Evolutionary conservation across 257 asterid species (phyloP).

Genomic region (Solanum peruvianum): DNA sequence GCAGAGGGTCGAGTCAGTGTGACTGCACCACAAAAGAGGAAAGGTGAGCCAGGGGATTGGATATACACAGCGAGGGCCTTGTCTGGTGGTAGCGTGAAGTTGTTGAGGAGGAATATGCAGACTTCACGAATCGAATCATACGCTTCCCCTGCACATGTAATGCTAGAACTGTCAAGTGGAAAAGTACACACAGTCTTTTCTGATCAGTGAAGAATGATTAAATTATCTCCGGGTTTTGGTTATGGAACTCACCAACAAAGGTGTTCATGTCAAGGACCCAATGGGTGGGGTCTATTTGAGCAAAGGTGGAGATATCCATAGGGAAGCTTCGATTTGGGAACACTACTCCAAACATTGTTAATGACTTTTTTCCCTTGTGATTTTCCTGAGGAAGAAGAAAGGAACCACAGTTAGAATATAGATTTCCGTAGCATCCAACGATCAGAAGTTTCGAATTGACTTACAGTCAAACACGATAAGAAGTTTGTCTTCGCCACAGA

Average conservation of each 20-base stretch:
- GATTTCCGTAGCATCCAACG: neutral
- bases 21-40: constrained; percentile 88
- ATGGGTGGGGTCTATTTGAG: constrained; percentile 87
- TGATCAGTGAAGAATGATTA: neutral
- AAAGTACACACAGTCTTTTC: neutral
- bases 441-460: neutral
- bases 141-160: constrained; percentile 40
- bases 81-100: constrained; percentile 75
- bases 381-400: neutral
- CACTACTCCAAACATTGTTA: constrained; percentile 81
- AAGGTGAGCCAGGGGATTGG: constrained; percentile 84
- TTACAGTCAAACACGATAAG: neutral
- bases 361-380: neutral
- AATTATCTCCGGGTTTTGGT: neutral
- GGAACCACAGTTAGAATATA: neutral
- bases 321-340: constrained; percentile 97
- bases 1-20: constrained; percentile 82
- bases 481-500: neutral
- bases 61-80: constrained; percentile 88
- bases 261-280: constrained; percentile 97
- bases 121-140: constrained; percentile 73
- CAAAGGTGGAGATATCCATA: constrained; percentile 79
- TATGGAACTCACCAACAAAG: constrained; percentile 42
- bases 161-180: neutral
- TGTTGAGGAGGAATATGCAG: constrained; percentile 80